Base-by-base conservation (phyloP, 768 basidiomycete genomes). In the Russula lepida region DNA sequence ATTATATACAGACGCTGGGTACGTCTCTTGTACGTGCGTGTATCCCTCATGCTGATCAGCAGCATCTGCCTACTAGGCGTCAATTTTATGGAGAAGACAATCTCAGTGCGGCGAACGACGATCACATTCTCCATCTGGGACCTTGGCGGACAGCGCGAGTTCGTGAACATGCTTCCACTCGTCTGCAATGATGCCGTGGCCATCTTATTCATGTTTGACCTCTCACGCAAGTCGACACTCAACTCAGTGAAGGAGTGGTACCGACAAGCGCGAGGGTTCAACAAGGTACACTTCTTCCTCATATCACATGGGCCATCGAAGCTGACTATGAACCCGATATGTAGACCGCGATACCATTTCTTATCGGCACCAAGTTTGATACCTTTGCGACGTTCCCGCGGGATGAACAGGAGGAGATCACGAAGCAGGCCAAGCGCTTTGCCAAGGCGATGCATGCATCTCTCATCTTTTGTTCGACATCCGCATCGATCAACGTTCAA, bases 211-310 rank as follows among this genome's bases (percentile, higher is more conserved):
- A 98, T 98, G 97, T 99, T 99, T 72, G 97, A 99, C 77, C 81
- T 99, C 49, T 93, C 92, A 61, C 85, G 97, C 67, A 98, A 98
- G 75, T 92, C 91, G 62, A 99, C 97, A 46, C 75, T 99, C 64
- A 98, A 98, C 75, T 95, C 92, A 59, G 93, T 99, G 68, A 98
- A 98, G 76, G 97, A 99, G 75, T 99, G 97, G 97, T 99, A 98
- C 80, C 83, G 97, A 68, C 97, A 99, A 76, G 94, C 95, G 55
- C 81, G 97, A 69, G 97, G 97, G 23, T 99, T 99, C 77, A 98
- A 98, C 78, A 98, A 98, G 82, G 95, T 94, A 60, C 54, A 81
- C 73, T 50, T 60, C 46, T 13, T 62, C 19, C 23, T 54, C 46
- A 47, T 47, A 7, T 27, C 6, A 13, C 46, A 27, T 12, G 25